Evolutionary conservation across 2,329 filamentous ascomycete species (phyloP).

Genomic region (Lomentospora prolificans): DNA sequence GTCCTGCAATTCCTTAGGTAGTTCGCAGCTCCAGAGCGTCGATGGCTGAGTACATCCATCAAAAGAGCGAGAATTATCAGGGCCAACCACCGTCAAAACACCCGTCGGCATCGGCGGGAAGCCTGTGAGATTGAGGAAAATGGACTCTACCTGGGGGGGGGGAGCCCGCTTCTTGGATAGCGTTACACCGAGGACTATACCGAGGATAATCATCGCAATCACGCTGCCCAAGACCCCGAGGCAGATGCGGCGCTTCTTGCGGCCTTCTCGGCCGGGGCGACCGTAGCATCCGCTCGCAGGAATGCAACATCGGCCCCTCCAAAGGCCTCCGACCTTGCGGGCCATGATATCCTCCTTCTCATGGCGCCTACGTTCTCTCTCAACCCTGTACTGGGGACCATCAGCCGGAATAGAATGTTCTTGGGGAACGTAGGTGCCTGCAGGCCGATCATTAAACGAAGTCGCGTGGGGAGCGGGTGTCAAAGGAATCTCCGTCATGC

Average conservation of each 20-base stretch:
- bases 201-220: slow-evolving; percentile 46
- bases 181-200: slow-evolving; percentile 32
- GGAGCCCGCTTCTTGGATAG: background rate
- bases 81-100: slow-evolving; percentile 65
- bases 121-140: slow-evolving; percentile 76
- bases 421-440: slow-evolving; percentile 35
- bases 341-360: slow-evolving; percentile 58
- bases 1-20: slow-evolving; percentile 68
- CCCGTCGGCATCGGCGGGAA: slow-evolving; percentile 84
- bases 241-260: slow-evolving; percentile 52
- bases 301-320: slow-evolving; percentile 56
- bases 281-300: slow-evolving; percentile 56
- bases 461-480: slow-evolving; percentile 35
- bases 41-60: slow-evolving; percentile 61
- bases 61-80: slow-evolving; percentile 54
- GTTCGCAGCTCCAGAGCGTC: slow-evolving; percentile 75
- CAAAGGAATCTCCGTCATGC: slow-evolving; percentile 48
- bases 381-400: slow-evolving; percentile 34
- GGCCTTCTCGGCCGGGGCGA: slow-evolving; percentile 50
- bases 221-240: slow-evolving; percentile 47
- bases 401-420: slow-evolving; percentile 31
- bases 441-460: slow-evolving; percentile 21
- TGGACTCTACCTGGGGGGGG: slow-evolving; percentile 21
- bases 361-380: slow-evolving; percentile 41
- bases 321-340: slow-evolving; percentile 47